Percentiles rank a stretch among this genome's conserved stretches.
phyloP scores from a whole-genome alignment of 441 rosid species.

The Arabidopsis hybrid region DNA sequence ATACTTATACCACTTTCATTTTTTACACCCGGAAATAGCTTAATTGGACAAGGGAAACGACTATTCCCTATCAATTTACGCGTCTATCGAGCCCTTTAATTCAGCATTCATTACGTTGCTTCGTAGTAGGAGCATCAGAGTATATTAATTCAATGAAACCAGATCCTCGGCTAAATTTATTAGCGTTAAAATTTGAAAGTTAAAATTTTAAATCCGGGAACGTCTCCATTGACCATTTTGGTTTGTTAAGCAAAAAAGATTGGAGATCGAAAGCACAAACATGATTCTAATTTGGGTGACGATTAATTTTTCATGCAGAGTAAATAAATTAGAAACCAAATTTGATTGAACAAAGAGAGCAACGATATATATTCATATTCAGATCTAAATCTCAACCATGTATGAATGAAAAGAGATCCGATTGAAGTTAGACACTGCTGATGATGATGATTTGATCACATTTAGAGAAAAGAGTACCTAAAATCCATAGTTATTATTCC shows the following conservation, averaged over 20 bases:
- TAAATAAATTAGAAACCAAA: background rate
- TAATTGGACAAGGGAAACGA: background rate
- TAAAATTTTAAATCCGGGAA: background rate
- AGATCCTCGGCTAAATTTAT: background rate
- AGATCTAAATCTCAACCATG: conserved; percentile 24
- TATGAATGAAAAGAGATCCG: conserved; percentile 9
- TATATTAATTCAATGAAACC: background rate
- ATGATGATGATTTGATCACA: too few relatives aligned
- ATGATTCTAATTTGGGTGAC: too few relatives aligned
- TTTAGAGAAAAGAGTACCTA: too few relatives aligned
- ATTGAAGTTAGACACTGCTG: conserved; percentile 23
- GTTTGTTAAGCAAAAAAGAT: too few relatives aligned
- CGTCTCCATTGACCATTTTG: background rate
- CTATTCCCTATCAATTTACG: background rate
- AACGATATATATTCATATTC: background rate
- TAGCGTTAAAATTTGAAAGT: background rate
- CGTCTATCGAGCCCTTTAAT: background rate
- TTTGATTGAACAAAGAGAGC: background rate
- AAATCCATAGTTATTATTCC: too few relatives aligned
- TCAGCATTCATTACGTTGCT: conserved; percentile 1
- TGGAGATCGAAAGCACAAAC: too few relatives aligned
- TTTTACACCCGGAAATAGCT: background rate
- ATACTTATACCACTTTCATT: background rate
- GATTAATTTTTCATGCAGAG: background rate
- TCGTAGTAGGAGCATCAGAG: background rate